These are phyloP conservation scores for Trichosporon asahii DNA, from an alignment of 1,284 basidiomycete genomes.

Conservation along the genomic window DNA sequence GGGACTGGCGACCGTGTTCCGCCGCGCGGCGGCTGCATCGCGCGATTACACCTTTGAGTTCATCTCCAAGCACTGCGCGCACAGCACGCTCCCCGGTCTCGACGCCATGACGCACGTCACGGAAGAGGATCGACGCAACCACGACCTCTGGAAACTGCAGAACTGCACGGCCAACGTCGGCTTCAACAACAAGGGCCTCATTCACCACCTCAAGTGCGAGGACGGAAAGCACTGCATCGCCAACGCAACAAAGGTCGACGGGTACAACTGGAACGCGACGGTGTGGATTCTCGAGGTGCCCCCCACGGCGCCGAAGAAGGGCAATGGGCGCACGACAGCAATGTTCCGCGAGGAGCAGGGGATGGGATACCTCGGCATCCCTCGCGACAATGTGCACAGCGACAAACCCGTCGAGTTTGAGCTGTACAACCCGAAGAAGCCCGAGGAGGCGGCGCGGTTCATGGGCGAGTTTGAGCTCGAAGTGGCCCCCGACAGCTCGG, in stretches of 20 bases:
- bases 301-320: slow-evolving; percentile 9
- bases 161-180: slow-evolving; percentile 47
- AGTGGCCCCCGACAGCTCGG: slow-evolving; percentile 36
- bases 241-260: slow-evolving; percentile 33
- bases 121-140: slow-evolving; percentile 40
- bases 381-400: slow-evolving; percentile 9
- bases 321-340: slow-evolving; percentile 28
- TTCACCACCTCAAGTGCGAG: slow-evolving; percentile 48
- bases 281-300: slow-evolving; percentile 33
- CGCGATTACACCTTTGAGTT: slow-evolving; percentile 35
- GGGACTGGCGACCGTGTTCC: slow-evolving; percentile 33
- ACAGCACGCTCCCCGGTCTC: not conserved
- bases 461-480: slow-evolving; percentile 37
- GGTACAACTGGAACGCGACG: slow-evolving; percentile 45
- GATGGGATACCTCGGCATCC: slow-evolving; percentile 40
- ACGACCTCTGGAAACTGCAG: slow-evolving; percentile 38
- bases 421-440: slow-evolving; percentile 23
- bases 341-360: slow-evolving; percentile 41
- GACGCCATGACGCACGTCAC: slow-evolving; percentile 9
- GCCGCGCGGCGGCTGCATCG: slow-evolving; percentile 28
- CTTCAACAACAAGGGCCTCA: slow-evolving; percentile 40
- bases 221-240: slow-evolving; percentile 38
- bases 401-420: slow-evolving; percentile 32
- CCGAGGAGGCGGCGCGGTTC: slow-evolving; percentile 21
- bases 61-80: slow-evolving; percentile 32